A percentile compares a stretch with the other conserved stretches of the same genome.
These are phyloP conservation scores for Salix purpurea DNA, from an alignment of 345 rosid genomes.

Conservation along the genomic window DNA sequence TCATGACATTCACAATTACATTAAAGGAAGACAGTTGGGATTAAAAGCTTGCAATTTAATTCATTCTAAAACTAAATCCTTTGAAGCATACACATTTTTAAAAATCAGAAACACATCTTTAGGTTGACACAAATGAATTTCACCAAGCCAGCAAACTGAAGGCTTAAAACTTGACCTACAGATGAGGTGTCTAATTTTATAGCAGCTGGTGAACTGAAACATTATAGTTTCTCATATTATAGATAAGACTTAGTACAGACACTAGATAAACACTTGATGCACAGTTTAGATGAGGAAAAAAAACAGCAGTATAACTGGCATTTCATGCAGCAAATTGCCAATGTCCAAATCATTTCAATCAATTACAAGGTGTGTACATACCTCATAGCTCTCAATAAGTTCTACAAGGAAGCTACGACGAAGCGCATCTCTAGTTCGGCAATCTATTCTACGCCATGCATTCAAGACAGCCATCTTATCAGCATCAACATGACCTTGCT, in stretches of 20 bases:
- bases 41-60: neutral
- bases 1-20: neutral
- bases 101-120: neutral
- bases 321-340: no score
- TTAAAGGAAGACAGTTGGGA: neutral
- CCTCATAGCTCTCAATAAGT: conserved; percentile 81
- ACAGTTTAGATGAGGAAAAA: neutral
- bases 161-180: no score
- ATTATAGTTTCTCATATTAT: neutral
- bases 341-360: neutral
- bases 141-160: no score
- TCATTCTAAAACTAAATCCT: neutral
- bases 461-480: conserved; percentile 65
- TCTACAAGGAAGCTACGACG: conserved; percentile 84
- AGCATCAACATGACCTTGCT: conserved; percentile 50
- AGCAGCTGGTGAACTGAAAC: no score
- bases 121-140: neutral
- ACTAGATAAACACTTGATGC: neutral
- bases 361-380: conserved; percentile 12
- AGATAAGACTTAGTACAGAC: neutral
- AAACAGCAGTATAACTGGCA: neutral
- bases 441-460: conserved; percentile 78
- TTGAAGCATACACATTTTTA: neutral
- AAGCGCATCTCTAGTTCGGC: conserved; percentile 85
- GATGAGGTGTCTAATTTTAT: no score